phyloP scores from a whole-genome alignment of 768 basidiomycete genomes.

The Suillus discolor region DNA sequence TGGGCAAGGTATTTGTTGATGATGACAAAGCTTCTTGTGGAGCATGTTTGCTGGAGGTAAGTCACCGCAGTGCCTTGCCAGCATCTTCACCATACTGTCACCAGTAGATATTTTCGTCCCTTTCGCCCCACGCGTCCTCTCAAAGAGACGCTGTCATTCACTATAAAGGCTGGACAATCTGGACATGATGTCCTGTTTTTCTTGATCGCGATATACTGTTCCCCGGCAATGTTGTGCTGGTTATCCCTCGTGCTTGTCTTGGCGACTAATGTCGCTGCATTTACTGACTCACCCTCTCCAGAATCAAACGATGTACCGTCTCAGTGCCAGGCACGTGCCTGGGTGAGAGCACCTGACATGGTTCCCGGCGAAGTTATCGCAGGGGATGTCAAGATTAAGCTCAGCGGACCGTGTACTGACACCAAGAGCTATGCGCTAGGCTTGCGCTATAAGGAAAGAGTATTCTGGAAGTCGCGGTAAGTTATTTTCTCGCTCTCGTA shows the following conservation, averaged over 20 bases:
- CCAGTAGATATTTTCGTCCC: neutral
- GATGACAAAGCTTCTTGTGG: neutral
- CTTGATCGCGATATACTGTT: neutral
- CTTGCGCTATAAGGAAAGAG: constrained; percentile 7
- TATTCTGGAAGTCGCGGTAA: constrained; percentile 2
- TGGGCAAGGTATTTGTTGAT: no score
- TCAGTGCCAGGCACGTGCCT: constrained; percentile 3
- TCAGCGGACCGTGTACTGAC: neutral
- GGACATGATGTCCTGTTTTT: neutral
- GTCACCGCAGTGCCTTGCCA: neutral
- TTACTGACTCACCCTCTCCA: neutral
- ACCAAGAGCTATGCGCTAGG: neutral
- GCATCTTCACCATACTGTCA: neutral
- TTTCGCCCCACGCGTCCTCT: neutral
- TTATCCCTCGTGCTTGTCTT: neutral
- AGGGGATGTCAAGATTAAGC: constrained; percentile 5
- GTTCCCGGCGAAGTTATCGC: constrained; percentile 1
- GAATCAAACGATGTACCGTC: neutral
- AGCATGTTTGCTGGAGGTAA: no score
- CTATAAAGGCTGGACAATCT: neutral
- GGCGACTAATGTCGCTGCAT: neutral
- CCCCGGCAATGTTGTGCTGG: neutral
- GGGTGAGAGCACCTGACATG: constrained; percentile 11
- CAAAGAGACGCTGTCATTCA: neutral
- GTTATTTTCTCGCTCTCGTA: neutral